Evolutionary conservation across 2,329 filamentous ascomycete genomes (phyloP), one percentile per base, ranked within the genome.

Genomic region (Fusarium cicatricum): DNA sequence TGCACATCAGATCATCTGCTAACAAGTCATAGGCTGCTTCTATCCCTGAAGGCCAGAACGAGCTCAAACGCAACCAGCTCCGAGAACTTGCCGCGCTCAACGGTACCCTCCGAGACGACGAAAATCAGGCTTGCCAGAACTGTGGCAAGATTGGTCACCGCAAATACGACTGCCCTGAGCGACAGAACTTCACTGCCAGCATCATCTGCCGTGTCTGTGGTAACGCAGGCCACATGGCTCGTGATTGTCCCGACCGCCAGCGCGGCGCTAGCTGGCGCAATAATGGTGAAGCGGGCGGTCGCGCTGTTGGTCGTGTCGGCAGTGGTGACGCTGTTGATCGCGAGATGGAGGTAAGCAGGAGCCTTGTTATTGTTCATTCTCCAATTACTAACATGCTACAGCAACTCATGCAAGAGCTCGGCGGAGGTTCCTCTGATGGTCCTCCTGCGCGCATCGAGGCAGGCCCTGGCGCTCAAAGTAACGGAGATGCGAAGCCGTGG

Each of bases 41-140:
- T 5, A 99, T 98, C 66, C 95, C 95, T 15, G 95, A 99, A 80
- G 95, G 94, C 43, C 95, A 99, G 75, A 99, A 99, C 76, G 95
- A 98, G 77, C 88, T 99, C 70, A 99, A 99, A 85, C 89, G 95
- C 51, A 98, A 98, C 78, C 95, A 99, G 78, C 90, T 99, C 52
- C 91, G 95, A 78, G 95, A 99, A 77, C 90, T 99, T 64, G 95
- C 95, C 37, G 92, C 95, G 21, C 90, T 99, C 70, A 99, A 99
- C 86, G 95, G 95, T 85, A 99, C 95, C 9, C 88, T 99, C 16
- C 94, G 95, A 81, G 95, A 99, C 73, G 95, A 99, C 71, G 95
- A 99, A 75, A 99, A 99, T 77, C 95, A 99, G 76, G 95, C 95
- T 65, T 99, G 95, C 79, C 95, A 99, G 80, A 99, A 99, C 82